Evolutionary conservation across 441 rosid species (phyloP).

Genomic region (Adansonia madagascariensis): DNA sequence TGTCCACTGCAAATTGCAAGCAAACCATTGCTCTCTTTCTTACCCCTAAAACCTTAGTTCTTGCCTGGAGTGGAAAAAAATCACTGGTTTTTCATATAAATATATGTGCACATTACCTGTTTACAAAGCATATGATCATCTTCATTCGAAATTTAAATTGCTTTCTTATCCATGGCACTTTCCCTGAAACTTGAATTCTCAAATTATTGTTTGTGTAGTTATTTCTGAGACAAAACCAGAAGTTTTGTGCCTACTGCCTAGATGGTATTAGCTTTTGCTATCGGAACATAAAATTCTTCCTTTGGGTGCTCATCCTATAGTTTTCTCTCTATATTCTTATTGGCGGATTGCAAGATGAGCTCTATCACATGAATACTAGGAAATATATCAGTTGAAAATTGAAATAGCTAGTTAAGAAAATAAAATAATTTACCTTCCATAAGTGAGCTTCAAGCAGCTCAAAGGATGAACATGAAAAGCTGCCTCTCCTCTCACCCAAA

Average conservation of each 20-base stretch:
- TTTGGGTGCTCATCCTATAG: not conserved
- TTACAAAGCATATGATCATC: not conserved
- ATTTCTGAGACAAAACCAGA: too few relatives aligned
- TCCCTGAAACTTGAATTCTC: not conserved
- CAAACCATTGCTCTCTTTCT: conserved; percentile 58
- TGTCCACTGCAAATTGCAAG: conserved; percentile 70
- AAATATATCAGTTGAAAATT: not conserved
- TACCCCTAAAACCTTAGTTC: conserved; percentile 52
- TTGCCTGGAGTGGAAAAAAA: conserved; percentile 42
- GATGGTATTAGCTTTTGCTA: not conserved
- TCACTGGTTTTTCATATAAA: not conserved
- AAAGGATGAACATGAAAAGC: conserved; percentile 55
- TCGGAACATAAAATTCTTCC: not conserved
- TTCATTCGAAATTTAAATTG: not conserved
- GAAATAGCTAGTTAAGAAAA: not conserved
- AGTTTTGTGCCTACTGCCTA: not conserved
- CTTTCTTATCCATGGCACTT: not conserved
- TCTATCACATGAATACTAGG: not conserved
- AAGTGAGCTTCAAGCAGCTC: conserved; percentile 66
- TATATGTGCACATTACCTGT: not conserved
- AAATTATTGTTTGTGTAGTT: not conserved
- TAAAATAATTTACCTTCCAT: conserved; percentile 54
- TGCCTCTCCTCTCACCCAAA: conserved; percentile 32
- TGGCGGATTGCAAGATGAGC: not conserved
- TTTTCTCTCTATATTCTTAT: not conserved